Conservation (phyloP, 78 protist genomes). For the Anaeramoeba flamelloides region DNA sequence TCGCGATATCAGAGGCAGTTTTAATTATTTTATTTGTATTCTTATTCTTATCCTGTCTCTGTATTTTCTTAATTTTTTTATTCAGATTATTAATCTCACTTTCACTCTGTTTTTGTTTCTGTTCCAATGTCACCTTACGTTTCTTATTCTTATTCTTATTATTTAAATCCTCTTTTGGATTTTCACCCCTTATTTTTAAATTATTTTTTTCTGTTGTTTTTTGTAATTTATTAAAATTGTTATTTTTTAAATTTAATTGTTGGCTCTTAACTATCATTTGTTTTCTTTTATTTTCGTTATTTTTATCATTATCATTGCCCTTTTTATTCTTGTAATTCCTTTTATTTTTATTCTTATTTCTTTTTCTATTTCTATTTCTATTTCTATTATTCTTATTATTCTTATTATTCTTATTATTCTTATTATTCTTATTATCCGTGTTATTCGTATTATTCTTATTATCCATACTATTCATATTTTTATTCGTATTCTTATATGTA, state of each 20-base stretch:
- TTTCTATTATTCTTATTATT: no score
- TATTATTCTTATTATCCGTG: no score
- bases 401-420: no score
- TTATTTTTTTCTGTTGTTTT: background rate
- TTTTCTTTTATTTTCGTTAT: background rate
- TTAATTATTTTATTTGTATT: background rate
- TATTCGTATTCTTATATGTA: background rate
- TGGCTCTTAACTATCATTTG: background rate
- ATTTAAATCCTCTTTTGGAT: background rate
- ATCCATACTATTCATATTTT: background rate
- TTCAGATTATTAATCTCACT: background rate
- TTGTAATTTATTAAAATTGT: background rate
- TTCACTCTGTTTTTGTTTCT: background rate
- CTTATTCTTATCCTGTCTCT: background rate
- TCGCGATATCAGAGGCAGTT: background rate
- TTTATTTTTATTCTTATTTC: slow-evolving; percentile 1
- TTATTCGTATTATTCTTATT: background rate
- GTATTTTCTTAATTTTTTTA: background rate
- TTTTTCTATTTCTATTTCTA: no score
- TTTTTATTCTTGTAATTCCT: background rate
- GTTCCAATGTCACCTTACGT: background rate
- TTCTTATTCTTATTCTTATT: background rate
- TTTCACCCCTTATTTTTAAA: background rate
- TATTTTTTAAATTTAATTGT: background rate
- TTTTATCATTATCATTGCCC: background rate